Evolutionary conservation across 768 basidiomycete genomes (phyloP).

Genomic region (Naganishia onofrii): DNA sequence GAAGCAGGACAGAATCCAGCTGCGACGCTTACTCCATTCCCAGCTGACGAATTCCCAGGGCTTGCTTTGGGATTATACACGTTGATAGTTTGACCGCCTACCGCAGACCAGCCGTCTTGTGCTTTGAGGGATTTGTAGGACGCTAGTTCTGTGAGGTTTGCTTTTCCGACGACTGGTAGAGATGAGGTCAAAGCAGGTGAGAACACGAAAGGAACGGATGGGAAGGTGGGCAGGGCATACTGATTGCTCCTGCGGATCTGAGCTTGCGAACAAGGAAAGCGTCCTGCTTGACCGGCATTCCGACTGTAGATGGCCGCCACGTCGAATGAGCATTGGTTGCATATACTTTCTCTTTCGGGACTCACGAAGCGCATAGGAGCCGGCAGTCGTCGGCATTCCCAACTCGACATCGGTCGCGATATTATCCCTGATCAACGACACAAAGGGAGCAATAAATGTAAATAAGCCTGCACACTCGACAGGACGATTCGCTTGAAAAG

Average conservation of each 20-base stretch:
- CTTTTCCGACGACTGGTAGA: constrained; percentile 36
- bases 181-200: no score
- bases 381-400: constrained; percentile 45
- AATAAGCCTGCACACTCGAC: no score
- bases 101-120: constrained; percentile 8
- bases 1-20: constrained; percentile 26
- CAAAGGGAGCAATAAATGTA: no score
- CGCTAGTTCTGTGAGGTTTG: constrained; percentile 40
- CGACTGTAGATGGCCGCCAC: no score
- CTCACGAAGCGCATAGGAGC: constrained; percentile 27
- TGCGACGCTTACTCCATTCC: constrained; percentile 23
- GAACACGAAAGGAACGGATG: background rate
- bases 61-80: constrained; percentile 25
- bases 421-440: constrained; percentile 33
- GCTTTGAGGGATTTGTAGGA: constrained; percentile 27
- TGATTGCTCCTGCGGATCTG: constrained; percentile 23
- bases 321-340: no score
- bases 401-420: constrained; percentile 40
- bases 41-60: constrained; percentile 31
- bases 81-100: constrained; percentile 28
- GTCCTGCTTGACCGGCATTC: constrained; percentile 24
- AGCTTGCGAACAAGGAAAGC: constrained; percentile 16
- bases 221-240: background rate
- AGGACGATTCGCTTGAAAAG: no score
- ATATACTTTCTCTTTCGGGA: no score